Base-by-base conservation (phyloP, 1,139 yeast genomes). In the Hyphopichia fennica region DNA sequence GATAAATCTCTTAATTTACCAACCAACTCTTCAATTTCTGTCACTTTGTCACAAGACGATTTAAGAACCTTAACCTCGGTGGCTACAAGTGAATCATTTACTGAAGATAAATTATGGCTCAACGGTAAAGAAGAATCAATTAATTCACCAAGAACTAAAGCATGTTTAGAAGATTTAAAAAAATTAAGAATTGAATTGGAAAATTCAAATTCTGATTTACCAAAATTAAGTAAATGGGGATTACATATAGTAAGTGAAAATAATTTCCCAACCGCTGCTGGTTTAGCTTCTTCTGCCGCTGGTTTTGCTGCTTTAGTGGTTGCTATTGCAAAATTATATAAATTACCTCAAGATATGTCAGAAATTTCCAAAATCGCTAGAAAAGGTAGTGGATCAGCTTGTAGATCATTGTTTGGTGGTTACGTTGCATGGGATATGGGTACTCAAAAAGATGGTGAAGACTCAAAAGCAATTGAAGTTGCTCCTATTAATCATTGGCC, bases 351-450 rank as follows among this genome's bases (percentile, higher is more conserved):
- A 55, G 79, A 85, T 46, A 74, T 79, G 60, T 86, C 95, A 18
- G 96, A 90, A 55, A 77, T 95, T 49, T 87, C 96, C 48, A 86
- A 85, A 57, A 84, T 93, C 56, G 99, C 99, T 14, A 83, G 99
- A 66, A 93, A 90, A 66, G 99, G 99, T 17, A 89, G 97, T 14
- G 99, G 99, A 2, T 89, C 97, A 13, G 99, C 99, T 9, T 93
- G 99, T 66, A 79, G 99, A 63, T 93, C 98, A 11, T 73, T 93
- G 45, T 89, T 88, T 65, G 99, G 99, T 38, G 99, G 99, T 7
- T 93, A 83, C 61, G 99, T 93, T 14, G 98, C 98, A 4, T 93
- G 99, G 99, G 96, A 93, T 65, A 91, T 90, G 97, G 99, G 99
- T 42, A 51, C 55, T 2, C 50, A 60, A 45, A 68, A 52, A 0